Conservation (phyloP, 768 basidiomycete species). For the Pleurotus djamor region DNA sequence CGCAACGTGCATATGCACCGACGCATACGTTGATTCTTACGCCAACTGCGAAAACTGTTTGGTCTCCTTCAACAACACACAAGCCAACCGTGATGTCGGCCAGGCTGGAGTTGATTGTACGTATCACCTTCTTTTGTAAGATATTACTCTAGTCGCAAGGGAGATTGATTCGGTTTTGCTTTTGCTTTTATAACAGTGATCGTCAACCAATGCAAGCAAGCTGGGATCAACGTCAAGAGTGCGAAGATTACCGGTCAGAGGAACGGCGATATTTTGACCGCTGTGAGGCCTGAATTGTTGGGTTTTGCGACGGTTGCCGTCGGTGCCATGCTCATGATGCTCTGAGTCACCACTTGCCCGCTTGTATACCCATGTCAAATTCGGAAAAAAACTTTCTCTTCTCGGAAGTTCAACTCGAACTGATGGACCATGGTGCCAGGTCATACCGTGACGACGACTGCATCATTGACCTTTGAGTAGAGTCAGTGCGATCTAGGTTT, state of each 20-base stretch:
- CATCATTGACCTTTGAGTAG: no score
- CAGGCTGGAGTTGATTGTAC: background rate
- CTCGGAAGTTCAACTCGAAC: no score
- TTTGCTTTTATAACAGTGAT: background rate
- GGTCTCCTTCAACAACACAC: background rate
- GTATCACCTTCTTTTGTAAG: background rate
- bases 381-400: no score
- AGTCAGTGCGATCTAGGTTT: no score
- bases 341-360: background rate
- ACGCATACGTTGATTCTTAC: background rate
- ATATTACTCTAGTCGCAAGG: background rate
- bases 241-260: background rate
- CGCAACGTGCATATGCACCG: background rate
- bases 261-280: background rate
- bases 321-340: background rate
- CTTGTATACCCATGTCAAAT: no score
- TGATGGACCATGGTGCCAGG: no score
- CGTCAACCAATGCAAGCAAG: background rate
- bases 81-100: background rate
- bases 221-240: background rate
- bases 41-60: background rate
- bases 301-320: background rate
- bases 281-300: background rate
- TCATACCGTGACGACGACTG: no score
- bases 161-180: background rate